phyloP scores from a whole-genome alignment of 2,329 filamentous ascomycete genomes.

The Aspergillus sp. region DNA sequence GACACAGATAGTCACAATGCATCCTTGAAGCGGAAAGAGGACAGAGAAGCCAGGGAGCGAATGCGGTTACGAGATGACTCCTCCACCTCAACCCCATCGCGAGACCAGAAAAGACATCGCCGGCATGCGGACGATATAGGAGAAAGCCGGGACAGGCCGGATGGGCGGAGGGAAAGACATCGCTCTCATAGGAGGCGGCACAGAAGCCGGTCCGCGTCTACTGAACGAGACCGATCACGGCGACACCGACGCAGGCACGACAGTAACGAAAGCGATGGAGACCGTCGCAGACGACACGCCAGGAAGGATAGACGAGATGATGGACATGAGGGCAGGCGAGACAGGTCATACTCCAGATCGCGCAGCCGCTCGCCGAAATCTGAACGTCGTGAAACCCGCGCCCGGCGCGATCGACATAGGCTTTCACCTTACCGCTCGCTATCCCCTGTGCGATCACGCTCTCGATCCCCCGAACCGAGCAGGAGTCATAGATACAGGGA shows the following conservation, averaged over 20 bases:
- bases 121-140: constrained; percentile 8
- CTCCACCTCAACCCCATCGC: constrained; percentile 16
- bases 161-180: constrained; percentile 14
- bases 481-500: constrained; percentile 10
- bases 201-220: constrained; percentile 18
- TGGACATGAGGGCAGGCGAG: constrained; percentile 4
- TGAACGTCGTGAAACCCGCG: constrained; percentile 6
- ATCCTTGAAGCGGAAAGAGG: constrained; percentile 73
- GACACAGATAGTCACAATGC: constrained; percentile 86
- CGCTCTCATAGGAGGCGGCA: constrained; percentile 20
- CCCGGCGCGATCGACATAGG: constrained; percentile 8
- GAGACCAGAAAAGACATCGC: constrained; percentile 25
- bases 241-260: constrained; percentile 16
- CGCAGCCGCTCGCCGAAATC: constrained; percentile 13
- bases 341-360: constrained; percentile 14
- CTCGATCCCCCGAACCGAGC: constrained; percentile 9
- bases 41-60: constrained; percentile 64
- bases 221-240: constrained; percentile 15
- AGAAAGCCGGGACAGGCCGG: constrained; percentile 13
- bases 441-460: constrained; percentile 13
- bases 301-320: constrained; percentile 5
- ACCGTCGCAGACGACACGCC: constrained; percentile 9
- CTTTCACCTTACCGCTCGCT: constrained; percentile 6
- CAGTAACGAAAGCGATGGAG: constrained; percentile 9
- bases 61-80: constrained; percentile 48